Evolutionary conservation across 1,284 basidiomycete genomes (phyloP).

Genomic region (Puccinia polysora): DNA sequence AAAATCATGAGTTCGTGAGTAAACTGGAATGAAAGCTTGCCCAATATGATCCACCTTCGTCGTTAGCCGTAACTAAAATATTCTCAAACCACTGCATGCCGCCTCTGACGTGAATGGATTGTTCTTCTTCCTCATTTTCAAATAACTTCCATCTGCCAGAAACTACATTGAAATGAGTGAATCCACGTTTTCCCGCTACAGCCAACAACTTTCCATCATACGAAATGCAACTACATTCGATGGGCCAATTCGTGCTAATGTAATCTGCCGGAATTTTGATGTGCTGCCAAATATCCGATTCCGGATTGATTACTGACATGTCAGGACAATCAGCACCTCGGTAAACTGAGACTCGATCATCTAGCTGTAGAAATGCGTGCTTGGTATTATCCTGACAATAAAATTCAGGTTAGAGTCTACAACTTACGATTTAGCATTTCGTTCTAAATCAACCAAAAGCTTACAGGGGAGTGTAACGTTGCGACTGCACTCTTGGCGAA

Average conservation of each 20-base stretch:
- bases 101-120: constrained; percentile 79
- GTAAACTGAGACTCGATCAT: constrained; percentile 90
- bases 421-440: too few species aligned
- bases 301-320: constrained; percentile 97
- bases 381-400: constrained; percentile 80
- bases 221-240: constrained; percentile 86
- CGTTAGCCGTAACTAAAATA: constrained; percentile 84
- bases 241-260: constrained; percentile 86
- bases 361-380: constrained; percentile 91
- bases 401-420: too few species aligned
- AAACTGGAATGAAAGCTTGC: neutral
- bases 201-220: constrained; percentile 86
- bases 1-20: neutral
- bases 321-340: constrained; percentile 95
- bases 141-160: constrained; percentile 96
- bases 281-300: constrained; percentile 95
- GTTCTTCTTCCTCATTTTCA: constrained; percentile 75
- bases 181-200: constrained; percentile 81
- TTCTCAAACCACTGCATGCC: constrained; percentile 97
- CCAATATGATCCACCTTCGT: constrained; percentile 52
- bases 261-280: constrained; percentile 86
- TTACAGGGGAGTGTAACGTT: constrained; percentile 72
- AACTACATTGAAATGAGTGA: constrained; percentile 87
- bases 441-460: too few species aligned
- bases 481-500: constrained; percentile 94